phyloP scores from a whole-genome alignment of 202 grass and related monocot genomes.

The Setaria viridis region DNA sequence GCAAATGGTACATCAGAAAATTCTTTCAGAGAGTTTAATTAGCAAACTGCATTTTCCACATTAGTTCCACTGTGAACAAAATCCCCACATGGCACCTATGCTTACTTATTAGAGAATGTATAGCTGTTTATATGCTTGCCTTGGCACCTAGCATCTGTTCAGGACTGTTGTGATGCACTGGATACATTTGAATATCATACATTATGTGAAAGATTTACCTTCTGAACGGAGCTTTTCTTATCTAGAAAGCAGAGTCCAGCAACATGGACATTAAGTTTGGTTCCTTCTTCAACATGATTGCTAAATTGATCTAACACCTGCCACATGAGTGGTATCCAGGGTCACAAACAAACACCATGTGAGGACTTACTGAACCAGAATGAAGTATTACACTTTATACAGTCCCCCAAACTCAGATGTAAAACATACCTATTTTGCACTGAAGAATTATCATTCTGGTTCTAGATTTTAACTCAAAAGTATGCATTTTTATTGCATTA shows the following conservation, averaged over 20 bases:
- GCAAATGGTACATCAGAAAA: background rate
- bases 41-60: background rate
- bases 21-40: no score
- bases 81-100: background rate
- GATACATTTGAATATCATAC: background rate
- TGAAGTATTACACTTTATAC: background rate
- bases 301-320: slow-evolving; percentile 56
- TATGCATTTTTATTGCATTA: background rate
- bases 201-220: slow-evolving; percentile 43
- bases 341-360: background rate
- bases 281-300: slow-evolving; percentile 64
- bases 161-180: background rate
- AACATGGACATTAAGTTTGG: slow-evolving; percentile 39
- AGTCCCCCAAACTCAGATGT: background rate
- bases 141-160: background rate
- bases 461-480: background rate
- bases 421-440: background rate
- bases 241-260: slow-evolving; percentile 51
- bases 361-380: background rate
- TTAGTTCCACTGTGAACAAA: background rate
- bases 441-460: background rate
- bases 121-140: no score
- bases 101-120: no score
- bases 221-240: slow-evolving; percentile 19
- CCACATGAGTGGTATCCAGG: slow-evolving; percentile 4